Conservation (phyloP, 352 stramenopile species). For the Phytophthora niederhauseri region DNA sequence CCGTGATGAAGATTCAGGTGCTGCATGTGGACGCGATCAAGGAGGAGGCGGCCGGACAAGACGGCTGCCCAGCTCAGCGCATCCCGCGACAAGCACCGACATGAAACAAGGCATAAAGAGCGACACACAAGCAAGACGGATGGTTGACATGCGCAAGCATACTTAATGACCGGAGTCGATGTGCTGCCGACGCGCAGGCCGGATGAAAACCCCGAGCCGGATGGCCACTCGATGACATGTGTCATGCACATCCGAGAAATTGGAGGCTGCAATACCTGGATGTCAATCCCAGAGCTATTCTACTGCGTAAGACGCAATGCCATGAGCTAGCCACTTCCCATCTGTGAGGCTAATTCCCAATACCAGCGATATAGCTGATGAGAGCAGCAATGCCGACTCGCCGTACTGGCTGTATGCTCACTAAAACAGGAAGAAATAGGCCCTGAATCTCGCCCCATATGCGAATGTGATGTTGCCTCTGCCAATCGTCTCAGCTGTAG, state of each 20-base stretch:
- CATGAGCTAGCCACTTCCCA: not conserved
- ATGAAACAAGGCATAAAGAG: not conserved
- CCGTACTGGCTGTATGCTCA: not conserved
- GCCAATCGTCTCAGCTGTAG: not conserved
- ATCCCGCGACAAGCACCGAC: no score
- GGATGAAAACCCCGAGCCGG: not conserved
- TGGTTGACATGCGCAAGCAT: no score
- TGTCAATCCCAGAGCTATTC: no score
- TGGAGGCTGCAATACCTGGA: no score
- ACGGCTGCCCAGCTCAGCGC: no score
- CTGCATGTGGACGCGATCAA: no score
- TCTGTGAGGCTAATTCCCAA: not conserved
- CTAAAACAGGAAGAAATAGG: not conserved
- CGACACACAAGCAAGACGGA: not conserved
- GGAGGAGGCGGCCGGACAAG: no score
- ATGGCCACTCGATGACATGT: not conserved
- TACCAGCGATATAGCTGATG: not conserved
- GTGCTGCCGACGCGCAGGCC: no score
- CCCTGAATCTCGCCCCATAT: not conserved
- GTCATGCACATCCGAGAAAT: not conserved
- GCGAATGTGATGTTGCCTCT: not conserved
- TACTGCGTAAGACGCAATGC: no score
- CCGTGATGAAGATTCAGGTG: slow-evolving; percentile 6
- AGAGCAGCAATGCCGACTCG: not conserved
- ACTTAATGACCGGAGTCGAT: no score